Percentiles rank a stretch among this genome's conserved stretches.
Conservation (phyloP, 116 monocot species). For the Cymodocea nodosa region DNA sequence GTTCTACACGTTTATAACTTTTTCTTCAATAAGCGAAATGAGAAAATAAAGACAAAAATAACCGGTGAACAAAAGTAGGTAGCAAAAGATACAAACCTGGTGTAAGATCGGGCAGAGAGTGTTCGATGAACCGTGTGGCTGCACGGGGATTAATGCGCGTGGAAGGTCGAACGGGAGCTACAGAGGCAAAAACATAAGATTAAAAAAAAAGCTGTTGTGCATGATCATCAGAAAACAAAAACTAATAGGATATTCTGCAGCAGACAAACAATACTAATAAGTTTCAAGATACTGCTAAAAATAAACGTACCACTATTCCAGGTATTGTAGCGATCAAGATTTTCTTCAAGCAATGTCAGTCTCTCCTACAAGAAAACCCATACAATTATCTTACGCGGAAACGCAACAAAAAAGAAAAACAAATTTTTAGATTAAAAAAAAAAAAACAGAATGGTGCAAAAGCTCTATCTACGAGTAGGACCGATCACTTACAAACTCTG, state of each 20-base stretch:
- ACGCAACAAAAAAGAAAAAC: not conserved
- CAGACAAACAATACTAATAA: not conserved
- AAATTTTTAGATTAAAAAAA: not conserved
- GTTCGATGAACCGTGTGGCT: constrained; percentile 71
- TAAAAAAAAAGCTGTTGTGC: not conserved
- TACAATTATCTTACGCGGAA: too few species aligned
- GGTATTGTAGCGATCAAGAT: constrained; percentile 37
- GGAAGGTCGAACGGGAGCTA: constrained; percentile 71
- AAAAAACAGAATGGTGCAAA: not conserved
- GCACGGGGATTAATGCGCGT: constrained; percentile 57
- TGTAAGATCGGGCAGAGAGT: constrained; percentile 71
- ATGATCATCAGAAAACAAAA: constrained; percentile 5
- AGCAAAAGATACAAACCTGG: constrained; percentile 19
- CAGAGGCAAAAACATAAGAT: constrained; percentile 2
- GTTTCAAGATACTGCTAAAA: not conserved
- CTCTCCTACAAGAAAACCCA: constrained; percentile 50
- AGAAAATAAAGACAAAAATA: not conserved
- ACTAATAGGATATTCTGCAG: not conserved
- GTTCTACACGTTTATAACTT: constrained; percentile 35
- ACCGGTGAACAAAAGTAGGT: not conserved
- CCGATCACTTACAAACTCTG: constrained; percentile 53
- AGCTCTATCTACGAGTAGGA: not conserved
- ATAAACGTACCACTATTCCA: constrained; percentile 42
- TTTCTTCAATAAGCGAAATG: not conserved
- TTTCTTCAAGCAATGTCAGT: constrained; percentile 60